phyloP scores from a whole-genome alignment of 2,329 filamentous ascomycete genomes.

The Verticillium longisporum region DNA sequence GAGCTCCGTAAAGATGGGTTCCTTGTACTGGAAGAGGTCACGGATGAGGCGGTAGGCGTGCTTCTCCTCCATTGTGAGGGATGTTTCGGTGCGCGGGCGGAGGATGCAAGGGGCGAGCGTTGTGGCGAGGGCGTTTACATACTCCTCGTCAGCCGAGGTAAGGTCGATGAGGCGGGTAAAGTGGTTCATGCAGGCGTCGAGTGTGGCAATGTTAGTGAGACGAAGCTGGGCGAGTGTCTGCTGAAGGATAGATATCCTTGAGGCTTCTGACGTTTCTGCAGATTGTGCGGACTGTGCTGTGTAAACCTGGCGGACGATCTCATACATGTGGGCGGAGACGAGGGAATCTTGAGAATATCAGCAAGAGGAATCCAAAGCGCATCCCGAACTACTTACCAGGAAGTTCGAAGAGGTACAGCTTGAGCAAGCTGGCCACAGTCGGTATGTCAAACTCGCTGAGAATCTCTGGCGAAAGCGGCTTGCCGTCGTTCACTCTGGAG shows the following conservation, averaged over 20 bases:
- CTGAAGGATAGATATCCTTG: constrained; percentile 84
- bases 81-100: constrained; percentile 79
- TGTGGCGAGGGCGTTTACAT: constrained; percentile 67
- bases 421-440: constrained; percentile 85
- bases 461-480: constrained; percentile 65
- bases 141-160: constrained; percentile 89
- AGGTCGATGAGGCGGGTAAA: constrained; percentile 95
- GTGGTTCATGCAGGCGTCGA: constrained; percentile 96
- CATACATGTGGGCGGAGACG: constrained; percentile 95
- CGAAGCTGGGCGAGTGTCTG: constrained; percentile 92
- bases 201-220: constrained; percentile 95
- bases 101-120: constrained; percentile 75
- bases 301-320: constrained; percentile 98
- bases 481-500: constrained; percentile 78
- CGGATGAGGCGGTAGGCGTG: constrained; percentile 86
- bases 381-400: constrained; percentile 61
- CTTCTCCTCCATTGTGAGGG: constrained; percentile 90
- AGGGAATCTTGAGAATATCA: constrained; percentile 66
- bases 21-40: constrained; percentile 89
- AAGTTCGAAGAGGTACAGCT: constrained; percentile 90
- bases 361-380: not conserved
- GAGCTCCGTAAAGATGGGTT: constrained; percentile 89
- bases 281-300: constrained; percentile 37
- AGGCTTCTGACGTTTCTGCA: constrained; percentile 67
- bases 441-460: constrained; percentile 89